Percentiles rank a stretch among this genome's conserved stretches.
phyloP scores from a whole-genome alignment of 495 filamentous ascomycete species.

The Penicillium coffeae region DNA sequence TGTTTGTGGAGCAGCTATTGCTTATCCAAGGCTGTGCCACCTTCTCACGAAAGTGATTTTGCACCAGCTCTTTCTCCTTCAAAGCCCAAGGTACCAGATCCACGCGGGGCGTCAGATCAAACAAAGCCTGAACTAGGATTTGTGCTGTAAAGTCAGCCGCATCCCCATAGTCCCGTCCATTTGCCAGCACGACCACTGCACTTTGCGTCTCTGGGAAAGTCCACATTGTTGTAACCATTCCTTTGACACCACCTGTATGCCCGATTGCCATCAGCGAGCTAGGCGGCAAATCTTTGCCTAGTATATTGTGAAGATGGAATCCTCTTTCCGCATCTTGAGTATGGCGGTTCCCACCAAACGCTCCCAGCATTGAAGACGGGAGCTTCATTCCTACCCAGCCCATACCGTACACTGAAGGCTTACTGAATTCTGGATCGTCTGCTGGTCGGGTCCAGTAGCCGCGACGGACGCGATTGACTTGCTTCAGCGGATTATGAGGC shows the following conservation, averaged over 20 bases:
- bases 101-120: constrained; percentile 12
- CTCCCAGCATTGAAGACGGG: constrained; percentile 13
- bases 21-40: constrained; percentile 7
- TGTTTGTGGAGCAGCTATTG: neutral
- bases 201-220: constrained; percentile 16
- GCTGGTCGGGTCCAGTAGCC: constrained; percentile 14
- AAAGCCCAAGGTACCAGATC: constrained; percentile 7
- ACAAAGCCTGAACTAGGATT: constrained; percentile 14
- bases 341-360: constrained; percentile 3
- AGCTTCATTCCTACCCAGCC: constrained; percentile 14
- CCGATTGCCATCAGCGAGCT: constrained; percentile 6
- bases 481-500: constrained; percentile 12
- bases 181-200: constrained; percentile 12
- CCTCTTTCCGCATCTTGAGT: constrained; percentile 5
- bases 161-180: constrained; percentile 13
- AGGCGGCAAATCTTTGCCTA: constrained; percentile 6
- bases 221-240: constrained; percentile 9
- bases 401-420: constrained; percentile 10
- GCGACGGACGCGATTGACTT: constrained; percentile 14
- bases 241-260: constrained; percentile 9
- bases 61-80: constrained; percentile 1
- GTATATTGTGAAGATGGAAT: constrained; percentile 8
- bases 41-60: neutral
- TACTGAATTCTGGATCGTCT: constrained; percentile 11
- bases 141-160: constrained; percentile 15